Evolutionary conservation across 2,329 filamentous ascomycete genomes (phyloP).

Genomic region (Pseudocercospora macadamiae): DNA sequence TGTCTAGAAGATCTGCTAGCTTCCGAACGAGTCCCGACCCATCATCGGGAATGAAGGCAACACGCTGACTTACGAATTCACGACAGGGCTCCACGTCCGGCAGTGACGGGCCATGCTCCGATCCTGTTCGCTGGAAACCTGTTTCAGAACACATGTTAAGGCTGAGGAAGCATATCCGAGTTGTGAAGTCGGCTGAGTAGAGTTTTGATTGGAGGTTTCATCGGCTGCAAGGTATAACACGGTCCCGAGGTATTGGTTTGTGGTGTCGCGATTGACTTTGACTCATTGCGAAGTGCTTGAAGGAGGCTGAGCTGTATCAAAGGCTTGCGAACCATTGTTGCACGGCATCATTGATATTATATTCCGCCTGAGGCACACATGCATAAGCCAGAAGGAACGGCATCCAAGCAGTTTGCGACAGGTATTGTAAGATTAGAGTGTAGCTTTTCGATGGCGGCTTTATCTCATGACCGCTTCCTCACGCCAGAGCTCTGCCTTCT

Average conservation of each 20-base stretch:
- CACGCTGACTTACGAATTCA: not conserved
- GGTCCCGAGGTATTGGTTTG: not conserved
- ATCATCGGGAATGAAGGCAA: not conserved
- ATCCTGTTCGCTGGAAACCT: not conserved
- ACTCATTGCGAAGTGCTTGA: not conserved
- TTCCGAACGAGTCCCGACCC: not conserved
- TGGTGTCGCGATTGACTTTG: not conserved
- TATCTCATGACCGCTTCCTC: not conserved
- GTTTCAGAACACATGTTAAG: not conserved
- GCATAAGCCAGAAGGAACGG: not conserved
- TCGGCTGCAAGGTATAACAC: not conserved
- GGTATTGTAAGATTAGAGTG: not conserved
- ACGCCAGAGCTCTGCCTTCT: not conserved
- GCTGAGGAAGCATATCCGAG: not conserved
- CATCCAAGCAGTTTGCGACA: no score
- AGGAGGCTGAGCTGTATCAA: not conserved
- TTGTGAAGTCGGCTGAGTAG: conserved; percentile 2
- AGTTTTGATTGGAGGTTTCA: not conserved
- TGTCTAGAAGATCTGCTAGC: not conserved
- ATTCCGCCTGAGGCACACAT: not conserved
- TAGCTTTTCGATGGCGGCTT: not conserved
- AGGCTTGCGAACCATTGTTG: conserved; percentile 1
- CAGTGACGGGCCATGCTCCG: not conserved
- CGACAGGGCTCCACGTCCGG: not conserved
- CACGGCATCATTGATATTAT: not conserved